Evolutionary conservation across 2,329 filamentous ascomycete species (phyloP).

Genomic region (Drechmeria coniospora): DNA sequence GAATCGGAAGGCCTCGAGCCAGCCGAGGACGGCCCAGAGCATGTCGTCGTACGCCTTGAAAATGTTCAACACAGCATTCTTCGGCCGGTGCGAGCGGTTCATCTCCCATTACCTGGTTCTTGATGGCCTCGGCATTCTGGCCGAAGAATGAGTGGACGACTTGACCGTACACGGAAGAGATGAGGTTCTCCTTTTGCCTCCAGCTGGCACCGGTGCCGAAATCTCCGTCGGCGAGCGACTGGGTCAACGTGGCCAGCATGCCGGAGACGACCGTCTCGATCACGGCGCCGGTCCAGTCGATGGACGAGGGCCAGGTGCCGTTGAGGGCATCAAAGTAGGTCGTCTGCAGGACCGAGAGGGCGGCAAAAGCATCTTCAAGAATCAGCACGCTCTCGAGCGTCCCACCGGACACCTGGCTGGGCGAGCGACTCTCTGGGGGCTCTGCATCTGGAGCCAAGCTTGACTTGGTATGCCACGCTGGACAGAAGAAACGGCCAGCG

Average conservation of each 20-base stretch:
- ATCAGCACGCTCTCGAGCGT: background rate
- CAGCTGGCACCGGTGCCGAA: conserved; percentile 18
- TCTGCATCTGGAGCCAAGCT: too few species aligned
- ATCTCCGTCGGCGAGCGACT: conserved; percentile 28
- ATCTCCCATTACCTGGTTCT: conserved; percentile 31
- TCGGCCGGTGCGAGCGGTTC: too few species aligned
- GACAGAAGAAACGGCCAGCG: too few species aligned
- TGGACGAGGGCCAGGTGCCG: conserved; percentile 70
- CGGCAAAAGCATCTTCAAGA: conserved; percentile 39
- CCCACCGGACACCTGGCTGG: background rate
- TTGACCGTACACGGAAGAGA: conserved; percentile 71
- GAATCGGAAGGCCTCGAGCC: conserved; percentile 72
- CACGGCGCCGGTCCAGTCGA: conserved; percentile 90
- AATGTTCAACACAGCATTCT: background rate
- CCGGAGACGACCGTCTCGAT: conserved; percentile 65
- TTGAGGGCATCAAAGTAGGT: conserved; percentile 63
- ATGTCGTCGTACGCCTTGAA: conserved; percentile 81
- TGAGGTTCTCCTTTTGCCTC: conserved; percentile 55
- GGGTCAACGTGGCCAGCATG: conserved; percentile 55
- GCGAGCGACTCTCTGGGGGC: too few species aligned
- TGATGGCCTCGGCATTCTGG: conserved; percentile 61
- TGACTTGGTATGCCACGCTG: too few species aligned
- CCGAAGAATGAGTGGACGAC: conserved; percentile 69
- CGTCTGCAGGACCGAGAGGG: conserved; percentile 61
- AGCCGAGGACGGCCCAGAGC: conserved; percentile 85